These are phyloP conservation scores for Microascus cirrosus DNA, from an alignment of 2,329 filamentous ascomycete genomes.

Conservation along the genomic window DNA sequence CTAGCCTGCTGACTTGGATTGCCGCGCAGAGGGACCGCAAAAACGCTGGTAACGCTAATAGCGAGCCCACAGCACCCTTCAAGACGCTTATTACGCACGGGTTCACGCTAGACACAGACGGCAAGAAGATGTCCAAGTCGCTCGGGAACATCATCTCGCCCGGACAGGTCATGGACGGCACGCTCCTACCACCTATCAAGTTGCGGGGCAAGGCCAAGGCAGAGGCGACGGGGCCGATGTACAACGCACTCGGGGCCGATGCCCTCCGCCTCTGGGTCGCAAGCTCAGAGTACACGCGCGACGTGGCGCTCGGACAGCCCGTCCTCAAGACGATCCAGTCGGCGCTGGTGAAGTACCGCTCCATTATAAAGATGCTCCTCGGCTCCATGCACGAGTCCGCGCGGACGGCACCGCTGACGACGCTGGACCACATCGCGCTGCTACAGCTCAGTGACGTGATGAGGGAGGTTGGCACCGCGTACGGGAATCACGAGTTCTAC, in stretches of 20 bases:
- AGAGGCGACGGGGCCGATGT: constrained; percentile 17
- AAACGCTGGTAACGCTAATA: neutral
- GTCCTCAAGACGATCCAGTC: constrained; percentile 69
- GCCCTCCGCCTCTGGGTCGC: constrained; percentile 85
- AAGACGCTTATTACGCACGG: constrained; percentile 88
- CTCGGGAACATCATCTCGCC: constrained; percentile 81
- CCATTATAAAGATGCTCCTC: constrained; percentile 82
- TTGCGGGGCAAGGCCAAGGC: constrained; percentile 37
- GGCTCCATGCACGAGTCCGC: constrained; percentile 56
- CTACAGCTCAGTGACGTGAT: constrained; percentile 60
- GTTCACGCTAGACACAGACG: constrained; percentile 78
- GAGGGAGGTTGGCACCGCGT: constrained; percentile 51
- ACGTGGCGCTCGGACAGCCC: constrained; percentile 70
- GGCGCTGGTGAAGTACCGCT: constrained; percentile 74
- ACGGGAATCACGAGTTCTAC: constrained; percentile 69
- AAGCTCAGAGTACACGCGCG: constrained; percentile 80
- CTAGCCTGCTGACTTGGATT: constrained; percentile 78
- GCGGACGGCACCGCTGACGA: constrained; percentile 38
- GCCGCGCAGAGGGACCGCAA: constrained; percentile 35
- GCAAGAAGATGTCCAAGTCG: constrained; percentile 99
- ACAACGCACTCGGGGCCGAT: constrained; percentile 73
- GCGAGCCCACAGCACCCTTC: constrained; percentile 50
- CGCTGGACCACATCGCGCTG: constrained; percentile 64
- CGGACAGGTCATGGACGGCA: constrained; percentile 73
- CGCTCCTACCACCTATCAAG: constrained; percentile 60